A percentile compares a stretch with the other conserved stretches of the same genome.
phyloP scores from a whole-genome alignment of 202 grass and related monocot species.

The Panicum hallii region DNA sequence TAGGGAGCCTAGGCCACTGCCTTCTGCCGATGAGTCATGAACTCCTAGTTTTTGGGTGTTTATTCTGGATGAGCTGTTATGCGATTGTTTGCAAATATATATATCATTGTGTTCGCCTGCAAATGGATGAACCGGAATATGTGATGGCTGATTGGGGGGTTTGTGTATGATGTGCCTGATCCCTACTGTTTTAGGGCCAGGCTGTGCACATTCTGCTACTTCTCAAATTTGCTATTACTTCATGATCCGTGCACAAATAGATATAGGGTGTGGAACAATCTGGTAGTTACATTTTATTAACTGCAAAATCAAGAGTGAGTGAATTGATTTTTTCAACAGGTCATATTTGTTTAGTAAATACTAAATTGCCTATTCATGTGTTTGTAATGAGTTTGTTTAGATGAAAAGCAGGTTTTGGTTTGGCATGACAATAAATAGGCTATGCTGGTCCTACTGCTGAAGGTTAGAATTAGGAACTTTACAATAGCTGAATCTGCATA shows the following conservation, averaged over 20 bases:
- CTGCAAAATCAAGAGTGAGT: not conserved
- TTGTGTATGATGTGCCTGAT: not conserved
- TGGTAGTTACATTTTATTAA: conserved; percentile 14
- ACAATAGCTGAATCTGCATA: too few relatives aligned
- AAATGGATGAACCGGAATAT: not conserved
- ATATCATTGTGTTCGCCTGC: not conserved
- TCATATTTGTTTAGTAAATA: not conserved
- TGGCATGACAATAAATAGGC: not conserved
- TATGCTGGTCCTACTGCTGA: not conserved
- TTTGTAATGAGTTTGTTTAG: not conserved
- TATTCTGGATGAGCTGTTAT: not conserved
- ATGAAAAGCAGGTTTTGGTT: not conserved
- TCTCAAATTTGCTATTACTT: not conserved
- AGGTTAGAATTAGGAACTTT: not conserved
- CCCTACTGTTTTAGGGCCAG: not conserved
- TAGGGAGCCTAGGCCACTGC: not conserved
- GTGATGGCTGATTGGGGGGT: conserved; percentile 17
- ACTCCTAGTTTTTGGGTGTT: not conserved
- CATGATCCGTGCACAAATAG: too few relatives aligned
- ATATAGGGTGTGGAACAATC: not conserved
- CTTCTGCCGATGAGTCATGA: not conserved
- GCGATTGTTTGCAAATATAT: not conserved
- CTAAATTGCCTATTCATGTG: not conserved
- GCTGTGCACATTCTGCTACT: not conserved
- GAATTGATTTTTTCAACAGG: not conserved